Evolutionary conservation across 306 rosid genomes (phyloP).

Genomic region (Cucumis hystrix): DNA sequence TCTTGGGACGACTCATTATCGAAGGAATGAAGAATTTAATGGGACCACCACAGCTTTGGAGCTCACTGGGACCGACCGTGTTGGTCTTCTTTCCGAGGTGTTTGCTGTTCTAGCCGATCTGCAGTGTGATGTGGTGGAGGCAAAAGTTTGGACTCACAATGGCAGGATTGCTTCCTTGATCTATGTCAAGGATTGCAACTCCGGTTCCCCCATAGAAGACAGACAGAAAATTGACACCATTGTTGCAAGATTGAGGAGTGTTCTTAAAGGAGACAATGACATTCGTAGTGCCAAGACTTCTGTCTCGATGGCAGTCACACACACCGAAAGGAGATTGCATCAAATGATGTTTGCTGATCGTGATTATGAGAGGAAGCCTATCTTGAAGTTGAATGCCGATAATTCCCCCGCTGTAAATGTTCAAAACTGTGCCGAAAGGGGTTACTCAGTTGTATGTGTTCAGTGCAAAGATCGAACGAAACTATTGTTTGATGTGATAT

Average conservation of each 20-base stretch:
- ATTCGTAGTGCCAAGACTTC: conserved; percentile 71
- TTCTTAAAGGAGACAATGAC: conserved; percentile 77
- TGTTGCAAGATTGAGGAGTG: conserved; percentile 64
- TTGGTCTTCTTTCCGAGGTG: conserved; percentile 85
- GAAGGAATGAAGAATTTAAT: conserved; percentile 16
- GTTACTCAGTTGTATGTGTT: conserved; percentile 73
- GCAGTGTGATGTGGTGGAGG: conserved; percentile 84
- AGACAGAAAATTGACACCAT: conserved; percentile 46
- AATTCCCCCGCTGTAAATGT: conserved; percentile 41
- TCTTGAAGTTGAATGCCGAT: conserved; percentile 26
- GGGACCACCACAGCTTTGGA: conserved; percentile 63
- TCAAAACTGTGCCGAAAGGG: conserved; percentile 77
- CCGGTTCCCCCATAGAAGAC: conserved; percentile 67
- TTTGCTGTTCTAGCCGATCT: conserved; percentile 82
- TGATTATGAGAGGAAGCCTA: conserved; percentile 66
- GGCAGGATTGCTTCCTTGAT: conserved; percentile 83
- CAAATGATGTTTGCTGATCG: conserved; percentile 95
- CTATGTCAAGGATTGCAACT: conserved; percentile 46
- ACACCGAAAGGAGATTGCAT: conserved; percentile 75
- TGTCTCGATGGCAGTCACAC: conserved; percentile 54
- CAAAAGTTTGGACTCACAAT: conserved; percentile 93
- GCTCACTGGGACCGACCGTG: conserved; percentile 78
- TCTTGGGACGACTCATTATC: conserved; percentile 46
- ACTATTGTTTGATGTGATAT: conserved; percentile 72
- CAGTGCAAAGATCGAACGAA: conserved; percentile 78